Percentiles rank a stretch among this genome's conserved stretches.
Conservation (phyloP, 2,329 filamentous ascomycete genomes). For the Drechslerella coelobrocha region DNA sequence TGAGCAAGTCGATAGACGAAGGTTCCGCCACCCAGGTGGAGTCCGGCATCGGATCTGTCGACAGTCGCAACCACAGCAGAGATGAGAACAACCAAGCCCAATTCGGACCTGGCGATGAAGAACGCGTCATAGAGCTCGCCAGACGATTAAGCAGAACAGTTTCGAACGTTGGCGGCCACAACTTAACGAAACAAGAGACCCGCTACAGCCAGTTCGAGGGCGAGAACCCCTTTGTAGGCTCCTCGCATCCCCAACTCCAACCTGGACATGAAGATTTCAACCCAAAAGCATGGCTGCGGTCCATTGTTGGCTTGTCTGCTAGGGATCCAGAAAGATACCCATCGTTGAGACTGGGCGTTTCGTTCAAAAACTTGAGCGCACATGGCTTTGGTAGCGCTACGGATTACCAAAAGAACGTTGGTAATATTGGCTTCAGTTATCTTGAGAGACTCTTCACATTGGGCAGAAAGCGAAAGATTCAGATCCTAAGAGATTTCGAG, state of each 20-base stretch:
- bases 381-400: constrained; percentile 67
- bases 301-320: constrained; percentile 64
- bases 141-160: constrained; percentile 31
- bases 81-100: constrained; percentile 35
- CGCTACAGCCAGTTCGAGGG: constrained; percentile 46
- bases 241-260: constrained; percentile 38
- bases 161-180: constrained; percentile 19
- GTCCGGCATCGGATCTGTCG: constrained; percentile 24
- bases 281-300: constrained; percentile 48
- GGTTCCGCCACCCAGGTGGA: constrained; percentile 47
- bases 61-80: constrained; percentile 43
- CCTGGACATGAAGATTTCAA: constrained; percentile 37
- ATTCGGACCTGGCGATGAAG: constrained; percentile 45
- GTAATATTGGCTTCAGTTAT: constrained; percentile 55
- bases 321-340: constrained; percentile 65
- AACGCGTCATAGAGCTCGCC: constrained; percentile 34
- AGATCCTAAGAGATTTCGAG: constrained; percentile 70
- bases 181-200: constrained; percentile 42
- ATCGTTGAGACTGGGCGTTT: constrained; percentile 67
- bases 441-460: constrained; percentile 55
- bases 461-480: constrained; percentile 62
- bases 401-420: constrained; percentile 58
- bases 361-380: constrained; percentile 72
- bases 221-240: constrained; percentile 43
- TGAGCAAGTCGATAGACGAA: constrained; percentile 48